Evolutionary conservation across 1,284 basidiomycete species (phyloP), one percentile per base, ranked within the genome.

Genomic region (Rhodotorula sp.): DNA sequence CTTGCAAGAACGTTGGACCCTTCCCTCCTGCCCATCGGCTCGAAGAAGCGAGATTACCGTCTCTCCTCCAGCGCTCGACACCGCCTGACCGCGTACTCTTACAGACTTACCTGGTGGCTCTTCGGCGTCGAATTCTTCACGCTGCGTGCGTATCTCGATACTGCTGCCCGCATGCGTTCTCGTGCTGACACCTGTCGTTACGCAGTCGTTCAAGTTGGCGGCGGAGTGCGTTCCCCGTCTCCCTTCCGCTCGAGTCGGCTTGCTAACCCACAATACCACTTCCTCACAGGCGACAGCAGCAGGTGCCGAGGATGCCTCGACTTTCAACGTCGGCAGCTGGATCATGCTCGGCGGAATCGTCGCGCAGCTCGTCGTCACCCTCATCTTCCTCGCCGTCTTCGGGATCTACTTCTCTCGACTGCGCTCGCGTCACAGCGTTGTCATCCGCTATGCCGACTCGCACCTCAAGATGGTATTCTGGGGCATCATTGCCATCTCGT

Each of bases 261-360:
- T 15, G 18, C 40, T 24, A 13, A 28, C 26, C 15, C 47, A 13
- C 15, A 47, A 1, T 31, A 37, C 31, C 11, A 3, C 20, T 3
- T 3, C 11, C 16, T 16, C 37, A 15, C 58, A 60, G 48, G 48
- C 40, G 5, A 44, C 40, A 44, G 40, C 40, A 18, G 40, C 40
- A 44, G 40, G 40, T 13, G 40, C 40, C 10, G 40, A 44, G 10
- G 40, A 44, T 13, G 40, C 40, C 40, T 44, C 50, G 48, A 51
- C 34, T 34, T 61, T 61, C 59, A 53, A 52, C 34, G 22, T 52
- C 34, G 59, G 59, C 16, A 40, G 50, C 34, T 11, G 52, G 50
- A 61, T 61, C 50, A 61, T 61, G 59, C 48, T 53, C 4, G 59
- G 50, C 18, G 59, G 59, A 3, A 61, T 53, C 50, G n/a, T 53